These are phyloP conservation scores for Podila epicladia DNA, from an alignment of 192 early-diverging fungal genomes.

Conservation along the genomic window DNA sequence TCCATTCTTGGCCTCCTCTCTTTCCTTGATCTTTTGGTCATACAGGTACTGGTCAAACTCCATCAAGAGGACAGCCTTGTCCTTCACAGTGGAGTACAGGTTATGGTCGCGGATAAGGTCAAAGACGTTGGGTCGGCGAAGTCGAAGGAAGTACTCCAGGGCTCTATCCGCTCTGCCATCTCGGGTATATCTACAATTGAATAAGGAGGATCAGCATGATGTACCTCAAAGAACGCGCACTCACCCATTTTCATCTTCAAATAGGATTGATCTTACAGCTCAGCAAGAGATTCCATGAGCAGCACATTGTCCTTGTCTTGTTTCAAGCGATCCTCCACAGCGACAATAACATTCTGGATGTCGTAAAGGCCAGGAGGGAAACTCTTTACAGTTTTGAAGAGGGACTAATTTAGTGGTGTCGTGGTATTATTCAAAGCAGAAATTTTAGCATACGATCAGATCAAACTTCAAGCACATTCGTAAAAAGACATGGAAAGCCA, in stretches of 20 bases:
- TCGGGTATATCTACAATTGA: constrained; percentile 64
- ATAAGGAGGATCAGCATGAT: constrained; percentile 3
- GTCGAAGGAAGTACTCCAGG: constrained; percentile 81
- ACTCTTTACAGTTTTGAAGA: constrained; percentile 67
- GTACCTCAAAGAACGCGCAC: not conserved
- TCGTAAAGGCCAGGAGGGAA: constrained; percentile 89
- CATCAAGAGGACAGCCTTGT: constrained; percentile 85
- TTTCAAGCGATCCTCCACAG: constrained; percentile 73
- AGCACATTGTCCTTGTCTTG: constrained; percentile 64
- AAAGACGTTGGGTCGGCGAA: constrained; percentile 78
- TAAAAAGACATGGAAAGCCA: not conserved
- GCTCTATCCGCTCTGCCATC: constrained; percentile 81
- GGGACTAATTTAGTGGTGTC: constrained; percentile 32
- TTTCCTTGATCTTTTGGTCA: constrained; percentile 53
- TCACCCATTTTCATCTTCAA: not conserved
- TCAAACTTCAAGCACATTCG: not conserved
- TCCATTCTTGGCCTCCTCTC: constrained; percentile 28
- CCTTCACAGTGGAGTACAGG: constrained; percentile 81
- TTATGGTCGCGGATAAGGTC: constrained; percentile 79
- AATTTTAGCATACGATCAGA: not conserved
- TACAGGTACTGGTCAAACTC: constrained; percentile 81
- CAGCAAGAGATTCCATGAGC: constrained; percentile 78
- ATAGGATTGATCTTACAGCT: constrained; percentile 65
- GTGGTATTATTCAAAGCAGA: not conserved
- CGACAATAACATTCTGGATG: constrained; percentile 75